Evolutionary conservation across 257 asterid species (phyloP).

Genomic region (Schizonepeta tenuifolia): DNA sequence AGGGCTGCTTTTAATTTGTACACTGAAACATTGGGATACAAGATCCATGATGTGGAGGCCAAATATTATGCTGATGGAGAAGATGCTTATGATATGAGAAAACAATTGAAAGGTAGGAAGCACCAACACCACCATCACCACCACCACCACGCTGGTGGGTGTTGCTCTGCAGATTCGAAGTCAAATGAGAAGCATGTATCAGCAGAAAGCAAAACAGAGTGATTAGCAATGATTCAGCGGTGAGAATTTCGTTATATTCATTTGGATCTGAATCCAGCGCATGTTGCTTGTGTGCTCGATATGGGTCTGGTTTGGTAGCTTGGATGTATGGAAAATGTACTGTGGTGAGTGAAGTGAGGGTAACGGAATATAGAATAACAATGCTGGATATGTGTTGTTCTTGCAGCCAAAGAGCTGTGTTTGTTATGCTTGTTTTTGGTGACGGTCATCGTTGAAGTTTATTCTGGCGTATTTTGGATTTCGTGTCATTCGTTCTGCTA

Average conservation of each 20-base stretch:
- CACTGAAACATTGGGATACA: conserved; percentile 83
- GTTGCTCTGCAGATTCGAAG: conserved; percentile 74
- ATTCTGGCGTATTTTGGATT: neutral
- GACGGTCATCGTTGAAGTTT: conserved; percentile 12
- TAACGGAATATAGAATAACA: conserved; percentile 16
- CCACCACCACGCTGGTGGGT: conserved; percentile 86
- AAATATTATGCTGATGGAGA: conserved; percentile 99
- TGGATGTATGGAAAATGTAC: conserved; percentile 17
- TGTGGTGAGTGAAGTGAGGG: neutral
- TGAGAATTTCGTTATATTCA: conserved; percentile 29
- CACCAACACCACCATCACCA: conserved; percentile 71
- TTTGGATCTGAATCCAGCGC: conserved; percentile 21
- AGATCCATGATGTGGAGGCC: conserved; percentile 92
- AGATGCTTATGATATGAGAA: conserved; percentile 98
- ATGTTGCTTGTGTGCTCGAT: conserved; percentile 4
- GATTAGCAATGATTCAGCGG: conserved; percentile 3
- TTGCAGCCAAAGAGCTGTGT: conserved; percentile 2
- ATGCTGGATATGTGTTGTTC: neutral
- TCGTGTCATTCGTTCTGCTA: neutral
- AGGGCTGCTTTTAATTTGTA: conserved; percentile 94
- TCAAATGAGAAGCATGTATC: conserved; percentile 47
- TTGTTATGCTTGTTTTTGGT: neutral
- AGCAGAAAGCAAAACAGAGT: conserved; percentile 50
- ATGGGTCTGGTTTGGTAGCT: conserved; percentile 15
- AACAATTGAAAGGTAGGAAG: conserved; percentile 81